Base-by-base conservation (phyloP, 306 rosid species). In the Inga leiocalycina region DNA sequence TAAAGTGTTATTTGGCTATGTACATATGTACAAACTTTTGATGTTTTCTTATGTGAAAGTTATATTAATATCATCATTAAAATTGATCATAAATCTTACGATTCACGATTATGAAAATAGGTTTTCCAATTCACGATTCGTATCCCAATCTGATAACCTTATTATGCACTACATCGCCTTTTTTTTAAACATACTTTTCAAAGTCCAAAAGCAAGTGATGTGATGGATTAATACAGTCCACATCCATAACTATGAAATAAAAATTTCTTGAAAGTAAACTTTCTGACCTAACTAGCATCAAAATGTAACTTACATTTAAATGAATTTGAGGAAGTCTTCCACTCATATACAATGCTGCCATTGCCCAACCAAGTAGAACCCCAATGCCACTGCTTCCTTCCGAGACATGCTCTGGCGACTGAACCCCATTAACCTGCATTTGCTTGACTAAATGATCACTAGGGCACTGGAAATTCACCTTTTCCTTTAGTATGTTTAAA, bases 321-420 rank as follows among this genome's bases (percentile, higher is more conserved):
- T 51, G 82, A 74, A 94, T 93, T 86, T 94, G 98, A 77, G 98
- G 98, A 70, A 94, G 77, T 67, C 98, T 90, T 82, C 98, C 98
- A 24, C 97, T 89, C 89, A 93, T 76, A 87, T 94, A 94, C 82
- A 91, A 67, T 78, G 87, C 79, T 86, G 98, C 87, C 97, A 94
- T 94, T 84, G 89, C 93, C 98, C 97, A 94, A 71, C 98, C 98
- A 84, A 94, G 90, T 83, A 84, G 84, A 84, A 69, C 78, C 39
- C 92, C 97, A 61, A 88, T 73, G 80, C 82, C 69, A 78, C 86
- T 45, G 91, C 81, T 71, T 75, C 71, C 88, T 76, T 88, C 80
- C 0, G 56, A 70, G 41, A 52, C 90, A 71, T 76, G 79, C 59
- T 82, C 86, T 69, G 65, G 68, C 75, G 82, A 78, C 88, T 80